Percentiles rank a stretch among this genome's conserved stretches.
Conservation (phyloP, 352 stramenopile genomes). For the Thraustochytrium sp. region DNA sequence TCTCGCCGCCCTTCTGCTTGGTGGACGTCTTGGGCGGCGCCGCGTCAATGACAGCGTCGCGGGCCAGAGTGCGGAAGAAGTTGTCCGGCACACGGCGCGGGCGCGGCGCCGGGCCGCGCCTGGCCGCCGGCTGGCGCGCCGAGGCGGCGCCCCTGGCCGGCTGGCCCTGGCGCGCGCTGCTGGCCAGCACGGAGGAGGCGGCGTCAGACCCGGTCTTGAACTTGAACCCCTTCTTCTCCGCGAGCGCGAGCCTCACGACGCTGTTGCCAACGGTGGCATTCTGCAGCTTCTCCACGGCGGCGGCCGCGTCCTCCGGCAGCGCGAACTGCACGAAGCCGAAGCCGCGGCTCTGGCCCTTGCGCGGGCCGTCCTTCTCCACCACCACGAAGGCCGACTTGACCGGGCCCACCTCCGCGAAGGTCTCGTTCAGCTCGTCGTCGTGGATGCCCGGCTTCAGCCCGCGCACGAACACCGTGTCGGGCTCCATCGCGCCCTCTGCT, state of each 20-base stretch:
- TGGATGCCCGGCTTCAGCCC: background rate
- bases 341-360: conserved; percentile 46
- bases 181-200: background rate
- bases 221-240: background rate
- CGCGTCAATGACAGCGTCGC: background rate
- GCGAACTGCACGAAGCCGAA: conserved; percentile 50
- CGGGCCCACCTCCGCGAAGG: conserved; percentile 36
- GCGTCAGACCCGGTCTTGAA: background rate
- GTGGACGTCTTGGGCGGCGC: background rate
- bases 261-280: background rate
- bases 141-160: too few relatives aligned
- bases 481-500: background rate
- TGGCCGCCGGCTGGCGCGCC: too few relatives aligned
- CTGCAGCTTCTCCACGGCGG: conserved; percentile 16
- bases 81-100: background rate
- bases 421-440: conserved; percentile 45
- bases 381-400: conserved; percentile 46
- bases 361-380: conserved; percentile 34
- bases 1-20: background rate
- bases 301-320: conserved; percentile 40
- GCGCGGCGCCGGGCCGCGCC: too few relatives aligned
- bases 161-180: too few relatives aligned
- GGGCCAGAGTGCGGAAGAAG: background rate
- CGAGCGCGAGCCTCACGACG: background rate
- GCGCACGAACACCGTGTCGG: conserved; percentile 40